Evolutionary conservation across 176 grass and related monocot species (phyloP), one percentile per base, ranked within the genome.

Genomic region (Zea luxurians): DNA sequence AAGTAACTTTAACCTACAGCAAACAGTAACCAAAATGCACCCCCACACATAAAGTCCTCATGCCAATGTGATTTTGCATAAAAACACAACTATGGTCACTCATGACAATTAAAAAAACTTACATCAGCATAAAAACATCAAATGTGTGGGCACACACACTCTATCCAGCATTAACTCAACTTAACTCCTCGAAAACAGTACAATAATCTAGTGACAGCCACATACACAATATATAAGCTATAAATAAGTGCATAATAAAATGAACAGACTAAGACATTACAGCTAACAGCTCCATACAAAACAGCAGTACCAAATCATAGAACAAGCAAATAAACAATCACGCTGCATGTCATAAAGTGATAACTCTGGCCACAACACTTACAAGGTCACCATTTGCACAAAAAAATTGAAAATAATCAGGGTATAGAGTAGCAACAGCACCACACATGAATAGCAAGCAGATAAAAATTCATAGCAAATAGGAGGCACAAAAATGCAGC

Each of bases 21-120:
- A 44, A 42, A 75, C 17, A 82, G 64, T 68, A 37, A 70, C 3
- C 1, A 2, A 69, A 75, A 80, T 83, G 45, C 37, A 83, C 34
- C 53, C 13, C 10, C 66, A 42, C 6, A 57, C 73, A 11, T 15
- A 69, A 58, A 78, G 52, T 18, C 52, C 46, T 58, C 37, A 63
- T 41, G 10, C 42, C 34, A 71, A 53, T 15, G 8, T 64, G 8
- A 3, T 57, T 44, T 80, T 37, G 63, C 59, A 80, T 41, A 70
- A 64, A 54, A 44, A 52, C 13, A 27, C 17, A 65, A 74, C 16
- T 79, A 70, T 13, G 58, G 15, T 7, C 71, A 66, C 27, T n/a
- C 21, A 67, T 40, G 82, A 75, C 45, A 43, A 63, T 46, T 34
- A 13, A 34, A 10, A 42, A 13, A 45, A 6, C 43, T 76, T 44